Evolutionary conservation across 495 filamentous ascomycete species (phyloP).

Genomic region (Aspergillus nanangensis): DNA sequence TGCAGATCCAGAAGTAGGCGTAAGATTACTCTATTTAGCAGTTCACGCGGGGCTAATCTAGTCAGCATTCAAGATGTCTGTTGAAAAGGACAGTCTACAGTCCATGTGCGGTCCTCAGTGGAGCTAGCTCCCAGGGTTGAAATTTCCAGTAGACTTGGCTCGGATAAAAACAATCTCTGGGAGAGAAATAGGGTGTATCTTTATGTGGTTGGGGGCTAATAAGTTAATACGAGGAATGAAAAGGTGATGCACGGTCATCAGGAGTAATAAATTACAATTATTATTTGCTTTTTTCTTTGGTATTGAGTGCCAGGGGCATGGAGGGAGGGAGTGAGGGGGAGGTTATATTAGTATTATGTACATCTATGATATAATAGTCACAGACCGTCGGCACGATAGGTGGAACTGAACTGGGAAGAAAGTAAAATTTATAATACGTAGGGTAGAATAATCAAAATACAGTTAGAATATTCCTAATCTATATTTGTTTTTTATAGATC

Average conservation of each 20-base stretch:
- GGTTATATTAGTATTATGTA: too few species aligned
- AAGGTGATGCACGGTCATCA: background rate
- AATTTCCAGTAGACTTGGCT: slow-evolving; percentile 6
- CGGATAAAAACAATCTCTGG: slow-evolving; percentile 6
- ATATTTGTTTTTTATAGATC: too few species aligned
- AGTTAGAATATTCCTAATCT: too few species aligned
- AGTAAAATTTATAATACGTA: too few species aligned
- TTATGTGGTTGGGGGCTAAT: too few species aligned
- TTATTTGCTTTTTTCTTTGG: too few species aligned
- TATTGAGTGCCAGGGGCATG: too few species aligned
- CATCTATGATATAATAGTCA: slow-evolving; percentile 8
- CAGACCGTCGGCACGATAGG: slow-evolving; percentile 4
- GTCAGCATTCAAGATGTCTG: slow-evolving; percentile 2
- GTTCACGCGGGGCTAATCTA: background rate
- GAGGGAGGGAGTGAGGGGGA: too few species aligned
- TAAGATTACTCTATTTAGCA: slow-evolving; percentile 1
- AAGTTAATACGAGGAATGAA: too few species aligned
- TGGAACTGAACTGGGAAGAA: too few species aligned
- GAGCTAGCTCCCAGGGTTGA: slow-evolving; percentile 2
- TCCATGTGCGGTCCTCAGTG: slow-evolving; percentile 5
- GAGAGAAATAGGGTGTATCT: too few species aligned
- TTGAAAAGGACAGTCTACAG: slow-evolving; percentile 2
- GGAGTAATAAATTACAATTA: slow-evolving; percentile 1
- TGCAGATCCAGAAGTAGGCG: background rate
- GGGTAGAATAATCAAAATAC: too few species aligned